A percentile compares a stretch with the other conserved stretches of the same genome.
These are phyloP conservation scores for Mangifera indica DNA, from an alignment of 345 rosid genomes.

Conservation along the genomic window DNA sequence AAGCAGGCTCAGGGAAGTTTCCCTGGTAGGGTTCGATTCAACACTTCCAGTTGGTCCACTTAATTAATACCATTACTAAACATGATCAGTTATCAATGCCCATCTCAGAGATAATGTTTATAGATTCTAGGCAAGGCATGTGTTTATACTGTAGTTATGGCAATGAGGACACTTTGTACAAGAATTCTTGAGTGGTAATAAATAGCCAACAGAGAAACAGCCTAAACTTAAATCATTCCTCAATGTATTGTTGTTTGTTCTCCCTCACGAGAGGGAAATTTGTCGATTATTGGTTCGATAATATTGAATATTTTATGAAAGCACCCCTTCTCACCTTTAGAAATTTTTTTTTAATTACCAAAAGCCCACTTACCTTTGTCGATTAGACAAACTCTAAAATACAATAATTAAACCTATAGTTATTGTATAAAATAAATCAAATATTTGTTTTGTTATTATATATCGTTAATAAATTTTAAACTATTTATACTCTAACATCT, in stretches of 20 bases:
- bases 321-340: background rate
- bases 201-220: background rate
- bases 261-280: background rate
- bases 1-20: background rate
- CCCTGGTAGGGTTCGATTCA: background rate
- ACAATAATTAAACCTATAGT: no score
- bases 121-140: background rate
- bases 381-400: no score
- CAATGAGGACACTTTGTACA: background rate
- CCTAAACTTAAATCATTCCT: background rate
- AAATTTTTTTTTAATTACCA: no score
- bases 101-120: background rate
- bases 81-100: no score
- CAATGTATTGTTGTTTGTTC: slow-evolving; percentile 9
- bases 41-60: no score
- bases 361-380: no score
- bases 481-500: no score
- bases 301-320: background rate
- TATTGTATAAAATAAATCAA: no score
- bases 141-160: background rate
- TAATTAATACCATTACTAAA: background rate
- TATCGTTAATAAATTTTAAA: no score
- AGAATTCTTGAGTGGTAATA: background rate
- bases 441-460: no score
- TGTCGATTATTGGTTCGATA: background rate